Evolutionary conservation across 2,329 filamentous ascomycete genomes (phyloP), one percentile per base, ranked within the genome.

Genomic region (Phialophora verrucosa): DNA sequence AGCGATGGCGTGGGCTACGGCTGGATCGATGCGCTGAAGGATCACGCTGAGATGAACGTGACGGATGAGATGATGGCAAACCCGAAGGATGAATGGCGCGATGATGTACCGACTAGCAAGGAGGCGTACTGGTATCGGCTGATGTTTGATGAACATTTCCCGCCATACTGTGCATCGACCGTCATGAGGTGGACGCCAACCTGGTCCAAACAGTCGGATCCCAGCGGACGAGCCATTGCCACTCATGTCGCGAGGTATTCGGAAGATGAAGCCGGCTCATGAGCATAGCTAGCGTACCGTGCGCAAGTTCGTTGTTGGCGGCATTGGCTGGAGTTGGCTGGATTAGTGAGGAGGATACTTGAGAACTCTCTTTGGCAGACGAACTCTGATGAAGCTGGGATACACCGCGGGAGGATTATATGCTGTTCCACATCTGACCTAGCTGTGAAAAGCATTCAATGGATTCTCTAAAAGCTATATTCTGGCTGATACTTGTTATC

Each of bases 121-220:
- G 95, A 99, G 83, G 95, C 93, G 82, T 96, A 97, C 85, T 99
- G 95, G 95, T 99, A 99, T 83, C 90, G 95, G 75, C 86, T 83
- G 78, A 98, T 99, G 94, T 99, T 98, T 78, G 95, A 99, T 79
- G 94, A 99, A 85, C 94, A 96, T 81, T 99, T 98, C 87, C 95
- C 95, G 55, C 86, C 89, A 64, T 90, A 90, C 76, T 98, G 94
- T 78, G 96, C 95, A 8, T 89, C 87, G 66, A 99, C 95, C 7
- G 95, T 99, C 62, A 91, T 92, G 91, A 87, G 95, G 76, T 99
- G 95, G 96, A 93, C 91, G 64, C 95, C 95, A 31, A 99, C 91
- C 44, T 99, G 95, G 95, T 96, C 92, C 64, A 91, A 97, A 79
- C 93, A 97, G 86, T 91, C 88, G 29, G 95, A 99, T 79, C 95